Evolutionary conservation across 805 yeast species (phyloP), one percentile per base, ranked within the genome.

Genomic region (Saccharomycopsis microspora): DNA sequence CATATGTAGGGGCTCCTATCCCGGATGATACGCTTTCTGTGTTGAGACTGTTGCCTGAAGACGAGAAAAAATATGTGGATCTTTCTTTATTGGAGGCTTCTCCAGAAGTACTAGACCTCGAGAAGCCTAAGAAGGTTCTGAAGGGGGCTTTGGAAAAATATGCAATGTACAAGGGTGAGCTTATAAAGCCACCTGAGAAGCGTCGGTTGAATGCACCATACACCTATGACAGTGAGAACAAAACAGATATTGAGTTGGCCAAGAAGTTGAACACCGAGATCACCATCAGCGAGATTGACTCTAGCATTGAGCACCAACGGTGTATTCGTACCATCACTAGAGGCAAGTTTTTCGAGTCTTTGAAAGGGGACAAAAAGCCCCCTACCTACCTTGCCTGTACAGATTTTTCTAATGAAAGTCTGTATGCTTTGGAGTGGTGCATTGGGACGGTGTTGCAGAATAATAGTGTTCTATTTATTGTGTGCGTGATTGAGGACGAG

Each of bases 361-460:
- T 64, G 33, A 55, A 58, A 34, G 45, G 52, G 5, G 41, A 35
- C 32, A 51, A 56, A 43, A 55, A 55, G 32, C 71, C 71, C n/a
- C 77, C 78, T 55, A 75, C 85, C 59, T 86, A 80, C 61, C 64
- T 88, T 43, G 72, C 87, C 27, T 86, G 93, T 58, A 75, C 83
- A 67, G 96, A 89, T 60, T 73, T 83, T 53, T 79, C 90, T 3
- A 83, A 86, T 0, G 96, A 87, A 60, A 81, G 95, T 2, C 70
- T 72, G 37, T 84, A 83, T 62, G 93, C 96, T 0, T 68, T 89
- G 28, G 93, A 86, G 57, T 88, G 96, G 84, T 76, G 88, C 40
- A 70, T 89, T 55, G 97, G 97, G 2, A 76, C 95, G 0, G 82
- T 87, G 0, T 69, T 88, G 42, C 82, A 80, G 28, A 88, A 85